A percentile compares a stretch with the other conserved stretches of the same genome.
These are phyloP conservation scores for Telopea speciosissima DNA, from an alignment of 177 flowering plant genomes.

Conservation along the genomic window DNA sequence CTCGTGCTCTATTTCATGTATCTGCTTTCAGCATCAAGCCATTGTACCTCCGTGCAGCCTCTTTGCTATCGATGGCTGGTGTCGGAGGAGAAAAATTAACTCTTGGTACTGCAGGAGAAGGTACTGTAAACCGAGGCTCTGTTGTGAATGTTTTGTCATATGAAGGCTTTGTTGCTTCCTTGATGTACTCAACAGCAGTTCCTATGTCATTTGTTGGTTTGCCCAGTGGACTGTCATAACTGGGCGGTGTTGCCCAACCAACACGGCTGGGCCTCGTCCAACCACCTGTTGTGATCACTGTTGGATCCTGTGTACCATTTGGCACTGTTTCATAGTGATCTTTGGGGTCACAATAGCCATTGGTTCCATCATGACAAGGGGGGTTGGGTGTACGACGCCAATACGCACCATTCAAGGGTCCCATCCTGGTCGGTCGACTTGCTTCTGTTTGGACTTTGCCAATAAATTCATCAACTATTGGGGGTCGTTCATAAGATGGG, in stretches of 20 bases:
- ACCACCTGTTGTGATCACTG: not conserved
- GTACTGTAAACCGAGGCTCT: slow-evolving; percentile 7
- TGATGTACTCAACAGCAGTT: slow-evolving; percentile 10
- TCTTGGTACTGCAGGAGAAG: slow-evolving; percentile 7
- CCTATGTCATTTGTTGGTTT: slow-evolving; percentile 20
- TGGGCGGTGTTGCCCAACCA: slow-evolving; percentile 4
- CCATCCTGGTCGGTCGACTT: not conserved
- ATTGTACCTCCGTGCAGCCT: slow-evolving; percentile 14
- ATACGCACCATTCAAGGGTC: slow-evolving; percentile 1
- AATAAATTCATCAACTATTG: slow-evolving; percentile 10
- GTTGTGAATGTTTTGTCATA: not conserved
- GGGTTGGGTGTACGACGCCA: slow-evolving; percentile 10
- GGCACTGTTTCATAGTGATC: not conserved
- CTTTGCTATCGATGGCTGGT: slow-evolving; percentile 10
- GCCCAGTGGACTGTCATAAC: slow-evolving; percentile 5
- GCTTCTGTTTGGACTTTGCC: slow-evolving; percentile 16
- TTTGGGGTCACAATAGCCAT: slow-evolving; percentile 1
- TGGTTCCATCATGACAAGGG: not conserved
- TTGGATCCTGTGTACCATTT: not conserved
- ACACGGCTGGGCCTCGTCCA: not conserved
- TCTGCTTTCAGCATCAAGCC: slow-evolving; percentile 3
- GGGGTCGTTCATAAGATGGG: slow-evolving; percentile 7
- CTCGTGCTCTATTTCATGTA: not conserved
- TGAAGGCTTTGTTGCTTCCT: slow-evolving; percentile 10
- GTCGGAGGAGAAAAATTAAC: not conserved